Evolutionary conservation across 352 stramenopile species (phyloP).

Genomic region (Phytophthora sp.): DNA sequence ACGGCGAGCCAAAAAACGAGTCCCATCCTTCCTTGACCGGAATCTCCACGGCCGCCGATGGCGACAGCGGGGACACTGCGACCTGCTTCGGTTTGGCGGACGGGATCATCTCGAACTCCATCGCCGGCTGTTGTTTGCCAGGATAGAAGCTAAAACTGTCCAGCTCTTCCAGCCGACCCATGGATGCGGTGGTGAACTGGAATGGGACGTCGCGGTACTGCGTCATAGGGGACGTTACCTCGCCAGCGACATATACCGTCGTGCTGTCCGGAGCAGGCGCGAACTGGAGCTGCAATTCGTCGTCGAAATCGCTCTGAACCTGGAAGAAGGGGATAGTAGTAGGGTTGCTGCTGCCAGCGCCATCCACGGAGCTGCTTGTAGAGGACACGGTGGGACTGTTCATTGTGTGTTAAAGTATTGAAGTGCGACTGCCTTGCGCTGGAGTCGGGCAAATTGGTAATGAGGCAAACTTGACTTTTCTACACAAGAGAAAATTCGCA

Average conservation of each 20-base stretch:
- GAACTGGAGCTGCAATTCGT: constrained; percentile 43
- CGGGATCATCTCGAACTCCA: constrained; percentile 1
- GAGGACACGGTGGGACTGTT: constrained; percentile 31
- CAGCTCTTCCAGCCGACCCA: constrained; percentile 25
- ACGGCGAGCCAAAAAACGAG: constrained; percentile 54
- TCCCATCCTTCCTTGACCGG: constrained; percentile 53
- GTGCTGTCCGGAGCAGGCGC: constrained; percentile 1
- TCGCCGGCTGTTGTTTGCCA: constrained; percentile 15
- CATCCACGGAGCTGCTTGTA: constrained; percentile 22
- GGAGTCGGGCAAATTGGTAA: constrained; percentile 17
- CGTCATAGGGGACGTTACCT: constrained; percentile 25
- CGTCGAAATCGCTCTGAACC: constrained; percentile 25
- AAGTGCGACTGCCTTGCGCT: too few relatives aligned
- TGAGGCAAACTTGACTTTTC: constrained; percentile 19
- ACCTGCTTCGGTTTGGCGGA: constrained; percentile 19
- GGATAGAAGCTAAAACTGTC: constrained; percentile 29
- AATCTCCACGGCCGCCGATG: constrained; percentile 56
- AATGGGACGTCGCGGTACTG: constrained; percentile 56
- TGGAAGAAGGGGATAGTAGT: constrained; percentile 27
- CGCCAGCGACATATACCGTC: constrained; percentile 19
- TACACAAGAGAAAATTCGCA: constrained; percentile 37
- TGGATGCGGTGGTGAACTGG: constrained; percentile 43
- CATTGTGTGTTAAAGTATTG: constrained; percentile 31
- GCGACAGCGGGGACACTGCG: constrained; percentile 51
- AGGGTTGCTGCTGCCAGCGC: not conserved